Percentiles rank a stretch among this genome's conserved stretches.
These are phyloP conservation scores for Pichia cephalocereana DNA, from an alignment of 805 yeast genomes.

Conservation along the genomic window DNA sequence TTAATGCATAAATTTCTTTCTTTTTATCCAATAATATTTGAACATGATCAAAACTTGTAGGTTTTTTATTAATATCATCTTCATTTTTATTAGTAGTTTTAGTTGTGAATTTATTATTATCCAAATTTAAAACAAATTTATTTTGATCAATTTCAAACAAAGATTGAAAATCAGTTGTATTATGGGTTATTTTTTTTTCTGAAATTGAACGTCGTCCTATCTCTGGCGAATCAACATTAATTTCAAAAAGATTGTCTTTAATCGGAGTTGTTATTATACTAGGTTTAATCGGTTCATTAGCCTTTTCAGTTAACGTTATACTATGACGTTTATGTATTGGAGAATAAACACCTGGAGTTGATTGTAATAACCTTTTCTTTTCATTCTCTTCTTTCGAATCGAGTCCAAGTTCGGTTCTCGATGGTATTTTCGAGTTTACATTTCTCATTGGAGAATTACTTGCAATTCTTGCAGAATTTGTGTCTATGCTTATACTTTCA, in stretches of 20 bases:
- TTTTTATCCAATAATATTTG: constrained; percentile 4
- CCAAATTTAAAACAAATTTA: not conserved
- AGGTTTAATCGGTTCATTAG: not conserved
- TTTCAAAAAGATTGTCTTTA: not conserved
- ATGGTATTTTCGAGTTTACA: no score
- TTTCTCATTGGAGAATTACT: not conserved
- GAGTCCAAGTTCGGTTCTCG: no score
- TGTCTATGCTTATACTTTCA: not conserved
- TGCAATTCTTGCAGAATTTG: no score
- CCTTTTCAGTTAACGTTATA: not conserved
- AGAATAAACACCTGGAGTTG: constrained; percentile 14
- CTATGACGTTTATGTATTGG: constrained; percentile 16
- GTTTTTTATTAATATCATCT: not conserved
- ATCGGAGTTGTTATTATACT: not conserved
- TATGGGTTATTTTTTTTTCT: not conserved
- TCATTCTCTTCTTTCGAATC: not conserved
- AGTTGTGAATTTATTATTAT: not conserved
- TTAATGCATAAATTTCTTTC: constrained; percentile 8
- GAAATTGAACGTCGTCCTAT: constrained; percentile 13
- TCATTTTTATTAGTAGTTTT: not conserved
- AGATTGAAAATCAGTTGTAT: not conserved
- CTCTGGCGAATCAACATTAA: constrained; percentile 18
- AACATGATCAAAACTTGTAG: constrained; percentile 1
- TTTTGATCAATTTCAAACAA: not conserved
- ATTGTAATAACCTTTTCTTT: not conserved